Conservation (phyloP, 768 basidiomycete genomes). For the Leccinum rimulosum region DNA sequence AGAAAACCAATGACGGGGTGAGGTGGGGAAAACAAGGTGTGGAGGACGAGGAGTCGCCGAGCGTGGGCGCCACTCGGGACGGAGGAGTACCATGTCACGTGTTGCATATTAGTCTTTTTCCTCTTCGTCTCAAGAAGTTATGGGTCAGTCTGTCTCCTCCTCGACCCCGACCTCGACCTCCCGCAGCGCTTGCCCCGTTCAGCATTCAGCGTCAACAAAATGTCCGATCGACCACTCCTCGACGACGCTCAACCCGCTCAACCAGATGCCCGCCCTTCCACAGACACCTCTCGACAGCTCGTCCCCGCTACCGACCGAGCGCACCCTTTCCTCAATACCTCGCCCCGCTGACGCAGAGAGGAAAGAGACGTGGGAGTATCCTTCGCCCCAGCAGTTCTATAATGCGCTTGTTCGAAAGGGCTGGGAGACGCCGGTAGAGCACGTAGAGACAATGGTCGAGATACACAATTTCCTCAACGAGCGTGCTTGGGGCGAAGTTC, state of each 20-base stretch:
- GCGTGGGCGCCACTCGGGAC: too few species aligned
- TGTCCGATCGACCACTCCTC: constrained; percentile 45
- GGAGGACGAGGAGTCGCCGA: too few species aligned
- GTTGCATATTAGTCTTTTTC: neutral
- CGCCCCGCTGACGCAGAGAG: constrained; percentile 41
- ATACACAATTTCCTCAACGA: constrained; percentile 99
- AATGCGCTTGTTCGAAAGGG: constrained; percentile 96
- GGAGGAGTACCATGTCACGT: neutral
- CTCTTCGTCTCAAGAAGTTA: neutral
- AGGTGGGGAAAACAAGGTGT: too few species aligned
- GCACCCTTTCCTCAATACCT: constrained; percentile 84
- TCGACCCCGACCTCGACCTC: neutral
- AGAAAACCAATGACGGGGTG: too few species aligned
- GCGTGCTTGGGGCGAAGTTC: constrained; percentile 91
- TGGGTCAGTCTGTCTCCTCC: constrained; percentile 17
- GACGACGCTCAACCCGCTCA: constrained; percentile 58
- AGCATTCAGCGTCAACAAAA: constrained; percentile 33
- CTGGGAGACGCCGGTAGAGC: constrained; percentile 95
- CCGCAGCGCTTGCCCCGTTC: constrained; percentile 50
- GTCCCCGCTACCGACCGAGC: constrained; percentile 62
- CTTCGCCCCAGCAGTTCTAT: constrained; percentile 96
- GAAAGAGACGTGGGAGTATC: constrained; percentile 81
- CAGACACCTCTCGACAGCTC: constrained; percentile 61
- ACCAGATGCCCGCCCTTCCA: constrained; percentile 86
- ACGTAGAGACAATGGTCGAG: constrained; percentile 94